Conservation (phyloP, 805 yeast species). For the Hyphopichia homilentoma region DNA sequence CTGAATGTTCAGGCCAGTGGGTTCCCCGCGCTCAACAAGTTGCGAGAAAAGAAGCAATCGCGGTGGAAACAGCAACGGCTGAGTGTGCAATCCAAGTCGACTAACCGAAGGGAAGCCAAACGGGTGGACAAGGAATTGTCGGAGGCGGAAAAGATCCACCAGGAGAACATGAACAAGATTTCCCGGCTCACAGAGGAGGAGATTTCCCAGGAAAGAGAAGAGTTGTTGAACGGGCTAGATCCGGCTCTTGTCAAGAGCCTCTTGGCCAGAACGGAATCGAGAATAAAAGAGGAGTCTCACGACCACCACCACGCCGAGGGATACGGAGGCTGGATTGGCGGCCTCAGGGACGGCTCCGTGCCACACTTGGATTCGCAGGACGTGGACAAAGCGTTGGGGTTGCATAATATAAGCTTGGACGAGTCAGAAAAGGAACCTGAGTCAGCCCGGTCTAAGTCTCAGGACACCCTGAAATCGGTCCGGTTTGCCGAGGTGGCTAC, state of each 20-base stretch:
- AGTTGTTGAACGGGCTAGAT: slow-evolving; percentile 61
- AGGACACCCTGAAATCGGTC: slow-evolving; percentile 30
- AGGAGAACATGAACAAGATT: slow-evolving; percentile 65
- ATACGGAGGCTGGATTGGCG: slow-evolving; percentile 39
- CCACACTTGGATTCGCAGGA: slow-evolving; percentile 32
- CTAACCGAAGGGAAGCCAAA: slow-evolving; percentile 9
- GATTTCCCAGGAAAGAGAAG: slow-evolving; percentile 59
- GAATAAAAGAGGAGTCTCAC: slow-evolving; percentile 18
- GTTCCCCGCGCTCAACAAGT: slow-evolving; percentile 30
- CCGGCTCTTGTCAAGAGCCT: slow-evolving; percentile 63
- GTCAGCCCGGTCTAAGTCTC: slow-evolving; percentile 6
- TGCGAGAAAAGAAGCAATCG: slow-evolving; percentile 35
- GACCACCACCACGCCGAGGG: slow-evolving; percentile 39
- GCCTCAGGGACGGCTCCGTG: slow-evolving; percentile 33
- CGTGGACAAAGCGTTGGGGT: slow-evolving; percentile 35
- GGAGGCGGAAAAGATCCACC: slow-evolving; percentile 72
- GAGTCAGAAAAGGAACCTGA: neutral
- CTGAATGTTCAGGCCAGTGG: slow-evolving; percentile 19
- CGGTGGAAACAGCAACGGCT: slow-evolving; percentile 47
- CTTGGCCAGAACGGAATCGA: slow-evolving; percentile 52
- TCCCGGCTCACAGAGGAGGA: slow-evolving; percentile 64
- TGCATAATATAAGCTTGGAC: slow-evolving; percentile 13
- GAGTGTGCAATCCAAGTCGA: slow-evolving; percentile 22
- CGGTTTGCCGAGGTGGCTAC: slow-evolving; percentile 29
- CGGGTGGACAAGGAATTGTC: slow-evolving; percentile 31